Conservation (phyloP, 1,139 yeast species). For the Zygoascus sp. region DNA sequence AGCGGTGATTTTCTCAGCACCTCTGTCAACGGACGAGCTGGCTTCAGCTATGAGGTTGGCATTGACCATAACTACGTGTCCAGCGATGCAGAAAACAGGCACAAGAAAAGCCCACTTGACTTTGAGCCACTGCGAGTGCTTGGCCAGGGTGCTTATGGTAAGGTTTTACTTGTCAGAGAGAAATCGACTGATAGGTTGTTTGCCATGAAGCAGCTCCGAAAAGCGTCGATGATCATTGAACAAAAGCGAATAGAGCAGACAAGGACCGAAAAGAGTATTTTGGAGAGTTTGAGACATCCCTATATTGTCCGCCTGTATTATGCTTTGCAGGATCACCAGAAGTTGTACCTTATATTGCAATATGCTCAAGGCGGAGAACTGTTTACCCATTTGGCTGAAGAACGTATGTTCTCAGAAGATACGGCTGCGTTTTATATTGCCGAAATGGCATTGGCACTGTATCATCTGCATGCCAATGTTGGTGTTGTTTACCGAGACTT, state of each 20-base stretch:
- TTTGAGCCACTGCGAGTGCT: slow-evolving; percentile 74
- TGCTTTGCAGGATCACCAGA: slow-evolving; percentile 82
- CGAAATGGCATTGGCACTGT: slow-evolving; percentile 76
- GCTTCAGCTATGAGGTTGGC: slow-evolving; percentile 47
- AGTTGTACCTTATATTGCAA: slow-evolving; percentile 74
- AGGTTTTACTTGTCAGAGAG: slow-evolving; percentile 75
- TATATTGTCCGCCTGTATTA: slow-evolving; percentile 84
- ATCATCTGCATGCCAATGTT: slow-evolving; percentile 71
- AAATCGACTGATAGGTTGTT: slow-evolving; percentile 59
- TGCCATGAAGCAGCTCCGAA: slow-evolving; percentile 86
- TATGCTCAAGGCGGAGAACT: slow-evolving; percentile 93
- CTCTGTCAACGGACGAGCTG: slow-evolving; percentile 32
- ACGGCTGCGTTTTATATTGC: slow-evolving; percentile 81
- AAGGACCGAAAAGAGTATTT: slow-evolving; percentile 64
- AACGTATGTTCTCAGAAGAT: slow-evolving; percentile 78
- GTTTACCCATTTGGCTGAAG: slow-evolving; percentile 77
- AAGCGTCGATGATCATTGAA: slow-evolving; percentile 63
- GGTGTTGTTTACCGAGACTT: slow-evolving; percentile 90
- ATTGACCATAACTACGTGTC: slow-evolving; percentile 38
- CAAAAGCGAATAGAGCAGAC: slow-evolving; percentile 54
- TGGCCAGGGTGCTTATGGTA: slow-evolving; percentile 93
- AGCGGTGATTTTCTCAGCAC: slow-evolving; percentile 1
- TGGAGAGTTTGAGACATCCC: slow-evolving; percentile 72
- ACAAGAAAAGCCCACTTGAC: slow-evolving; percentile 45
- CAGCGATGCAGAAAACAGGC: slow-evolving; percentile 23